Conservation (phyloP, 2,329 filamentous ascomycete species). For the Penicillium sp. region DNA sequence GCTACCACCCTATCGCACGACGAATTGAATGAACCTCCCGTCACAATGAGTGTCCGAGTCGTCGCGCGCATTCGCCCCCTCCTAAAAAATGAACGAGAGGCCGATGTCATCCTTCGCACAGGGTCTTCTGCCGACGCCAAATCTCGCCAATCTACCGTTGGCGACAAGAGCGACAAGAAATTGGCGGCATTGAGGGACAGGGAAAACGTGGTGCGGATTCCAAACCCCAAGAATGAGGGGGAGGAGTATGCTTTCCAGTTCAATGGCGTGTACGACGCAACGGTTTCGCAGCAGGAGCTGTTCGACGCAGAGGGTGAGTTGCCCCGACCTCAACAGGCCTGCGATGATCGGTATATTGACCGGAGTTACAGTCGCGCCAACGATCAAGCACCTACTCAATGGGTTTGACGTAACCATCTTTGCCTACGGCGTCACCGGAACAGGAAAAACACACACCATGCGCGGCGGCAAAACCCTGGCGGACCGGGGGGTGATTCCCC, state of each 20-base stretch:
- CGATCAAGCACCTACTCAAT: conserved; percentile 81
- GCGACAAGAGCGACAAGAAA: conserved; percentile 24
- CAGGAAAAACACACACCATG: conserved; percentile 96
- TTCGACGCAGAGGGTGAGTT: conserved; percentile 80
- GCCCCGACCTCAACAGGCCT: background rate
- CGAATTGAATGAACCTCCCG: conserved; percentile 8
- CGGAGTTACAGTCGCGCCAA: conserved; percentile 66
- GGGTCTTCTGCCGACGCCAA: conserved; percentile 42
- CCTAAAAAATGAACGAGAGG: conserved; percentile 77
- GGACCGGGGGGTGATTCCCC: conserved; percentile 82
- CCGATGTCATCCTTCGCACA: conserved; percentile 79
- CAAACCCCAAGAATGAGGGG: conserved; percentile 85
- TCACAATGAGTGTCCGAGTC: conserved; percentile 63
- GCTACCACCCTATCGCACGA: background rate
- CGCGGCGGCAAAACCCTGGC: conserved; percentile 80
- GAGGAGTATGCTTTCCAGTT: conserved; percentile 95
- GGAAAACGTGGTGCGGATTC: conserved; percentile 74
- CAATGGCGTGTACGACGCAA: conserved; percentile 82
- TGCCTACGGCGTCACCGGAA: conserved; percentile 88
- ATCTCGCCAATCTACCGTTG: conserved; percentile 21
- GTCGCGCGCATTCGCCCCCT: conserved; percentile 88
- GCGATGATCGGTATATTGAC: conserved; percentile 16
- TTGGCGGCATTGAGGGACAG: conserved; percentile 47
- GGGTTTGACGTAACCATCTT: conserved; percentile 87
- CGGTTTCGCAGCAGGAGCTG: conserved; percentile 76